phyloP scores from a whole-genome alignment of 1,284 basidiomycete species.

The Cutaneotrichosporon dermatis region DNA sequence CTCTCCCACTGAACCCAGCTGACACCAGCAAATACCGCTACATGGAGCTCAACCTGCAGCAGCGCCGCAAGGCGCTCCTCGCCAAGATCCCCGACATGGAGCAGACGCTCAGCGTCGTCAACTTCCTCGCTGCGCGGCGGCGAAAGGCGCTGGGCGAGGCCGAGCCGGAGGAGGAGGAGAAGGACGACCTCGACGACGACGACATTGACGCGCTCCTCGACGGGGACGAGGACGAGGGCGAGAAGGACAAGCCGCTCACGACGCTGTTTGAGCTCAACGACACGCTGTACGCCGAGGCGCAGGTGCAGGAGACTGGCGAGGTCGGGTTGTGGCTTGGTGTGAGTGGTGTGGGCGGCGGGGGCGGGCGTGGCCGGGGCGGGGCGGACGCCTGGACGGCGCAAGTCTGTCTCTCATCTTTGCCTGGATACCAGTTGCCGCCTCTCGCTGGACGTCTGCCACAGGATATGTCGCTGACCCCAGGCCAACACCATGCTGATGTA shows the following conservation, averaged over 20 bases:
- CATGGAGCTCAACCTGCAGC: conserved; percentile 85
- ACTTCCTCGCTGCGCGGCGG: conserved; percentile 70
- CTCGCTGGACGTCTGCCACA: too few relatives aligned
- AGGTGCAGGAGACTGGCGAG: conserved; percentile 76
- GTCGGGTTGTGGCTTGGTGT: conserved; percentile 97
- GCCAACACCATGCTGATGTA: conserved; percentile 98
- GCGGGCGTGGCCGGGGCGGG: neutral
- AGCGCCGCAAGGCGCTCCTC: conserved; percentile 72
- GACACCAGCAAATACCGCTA: conserved; percentile 87
- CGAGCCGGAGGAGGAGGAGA: conserved; percentile 41
- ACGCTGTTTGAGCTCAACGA: conserved; percentile 96
- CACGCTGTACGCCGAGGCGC: conserved; percentile 87
- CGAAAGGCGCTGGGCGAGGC: conserved; percentile 40
- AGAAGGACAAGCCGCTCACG: conserved; percentile 56
- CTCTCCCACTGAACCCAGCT: conserved; percentile 2
- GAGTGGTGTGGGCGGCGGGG: conserved; percentile 44
- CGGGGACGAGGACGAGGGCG: conserved; percentile 50
- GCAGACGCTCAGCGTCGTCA: conserved; percentile 87
- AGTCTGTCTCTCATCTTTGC: too few relatives aligned
- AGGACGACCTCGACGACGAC: conserved; percentile 42
- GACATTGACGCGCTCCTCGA: conserved; percentile 51
- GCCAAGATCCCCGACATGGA: conserved; percentile 96
- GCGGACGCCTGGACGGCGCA: too few relatives aligned
- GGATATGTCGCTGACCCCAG: conserved; percentile 49
- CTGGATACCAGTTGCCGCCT: too few relatives aligned